phyloP scores from a whole-genome alignment of 2,329 filamentous ascomycete genomes.

The Stemphylium vesicarium region DNA sequence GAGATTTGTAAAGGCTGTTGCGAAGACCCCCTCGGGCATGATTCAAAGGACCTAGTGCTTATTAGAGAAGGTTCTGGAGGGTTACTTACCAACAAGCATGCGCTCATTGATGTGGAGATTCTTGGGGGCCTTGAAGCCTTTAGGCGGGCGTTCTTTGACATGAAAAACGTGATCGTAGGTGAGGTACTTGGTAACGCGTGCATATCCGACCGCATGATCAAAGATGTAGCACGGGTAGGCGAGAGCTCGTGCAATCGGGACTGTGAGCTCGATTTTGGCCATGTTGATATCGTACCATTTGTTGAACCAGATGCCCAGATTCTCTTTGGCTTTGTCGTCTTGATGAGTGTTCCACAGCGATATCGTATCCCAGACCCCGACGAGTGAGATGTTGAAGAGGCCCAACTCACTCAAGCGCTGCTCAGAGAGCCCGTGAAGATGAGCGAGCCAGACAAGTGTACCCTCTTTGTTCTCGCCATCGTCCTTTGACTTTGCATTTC shows the following conservation, averaged over 20 bases:
- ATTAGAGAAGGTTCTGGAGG: neutral
- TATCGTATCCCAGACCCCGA: slow-evolving; percentile 21
- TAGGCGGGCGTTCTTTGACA: slow-evolving; percentile 34
- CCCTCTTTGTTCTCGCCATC: slow-evolving; percentile 18
- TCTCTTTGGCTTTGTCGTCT: slow-evolving; percentile 4
- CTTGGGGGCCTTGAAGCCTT: slow-evolving; percentile 22
- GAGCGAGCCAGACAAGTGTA: slow-evolving; percentile 16
- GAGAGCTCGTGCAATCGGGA: slow-evolving; percentile 16
- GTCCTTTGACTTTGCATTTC: slow-evolving; percentile 6
- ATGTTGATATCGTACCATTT: slow-evolving; percentile 16
- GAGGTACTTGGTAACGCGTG: slow-evolving; percentile 34
- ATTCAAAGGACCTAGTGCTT: slow-evolving; percentile 26
- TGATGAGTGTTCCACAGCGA: slow-evolving; percentile 9
- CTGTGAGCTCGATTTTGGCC: neutral
- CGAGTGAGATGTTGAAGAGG: slow-evolving; percentile 16
- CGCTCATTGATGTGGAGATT: slow-evolving; percentile 17
- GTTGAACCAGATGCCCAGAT: slow-evolving; percentile 17
- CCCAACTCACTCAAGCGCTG: slow-evolving; percentile 17
- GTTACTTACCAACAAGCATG: slow-evolving; percentile 28
- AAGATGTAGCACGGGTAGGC: slow-evolving; percentile 40
- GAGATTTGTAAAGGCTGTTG: slow-evolving; percentile 14
- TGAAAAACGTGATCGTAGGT: slow-evolving; percentile 39
- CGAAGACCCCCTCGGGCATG: slow-evolving; percentile 26
- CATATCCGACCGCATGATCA: slow-evolving; percentile 38
- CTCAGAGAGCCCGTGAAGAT: slow-evolving; percentile 16